Conservation (phyloP, 2,329 filamentous ascomycete species). For the Diaporthe capsici region DNA sequence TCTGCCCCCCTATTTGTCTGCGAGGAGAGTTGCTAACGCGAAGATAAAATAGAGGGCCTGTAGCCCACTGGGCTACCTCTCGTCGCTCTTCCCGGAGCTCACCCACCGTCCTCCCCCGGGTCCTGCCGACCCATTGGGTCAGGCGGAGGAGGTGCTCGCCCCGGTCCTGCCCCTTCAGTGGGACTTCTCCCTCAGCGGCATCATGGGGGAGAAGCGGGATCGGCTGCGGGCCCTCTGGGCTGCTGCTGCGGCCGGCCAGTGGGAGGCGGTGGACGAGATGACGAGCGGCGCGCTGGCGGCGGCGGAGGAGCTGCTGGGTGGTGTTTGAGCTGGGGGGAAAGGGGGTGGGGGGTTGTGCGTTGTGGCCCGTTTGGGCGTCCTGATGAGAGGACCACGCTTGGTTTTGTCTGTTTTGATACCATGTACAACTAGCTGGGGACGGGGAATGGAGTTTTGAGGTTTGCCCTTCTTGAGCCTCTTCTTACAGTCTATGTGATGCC, state of each 20-base stretch:
- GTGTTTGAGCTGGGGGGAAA: background rate
- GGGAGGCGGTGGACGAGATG: slow-evolving; percentile 24
- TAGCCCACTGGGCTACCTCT: slow-evolving; percentile 23
- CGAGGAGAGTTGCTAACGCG: background rate
- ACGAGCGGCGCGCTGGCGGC: background rate
- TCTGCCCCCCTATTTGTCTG: background rate
- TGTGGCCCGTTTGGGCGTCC: background rate
- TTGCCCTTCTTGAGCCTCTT: background rate
- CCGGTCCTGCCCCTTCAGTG: slow-evolving; percentile 1
- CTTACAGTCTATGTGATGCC: background rate
- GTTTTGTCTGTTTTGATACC: slow-evolving; percentile 6
- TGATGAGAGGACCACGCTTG: background rate
- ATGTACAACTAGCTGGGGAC: background rate
- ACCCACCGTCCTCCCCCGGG: background rate
- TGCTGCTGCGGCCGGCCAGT: slow-evolving; percentile 16
- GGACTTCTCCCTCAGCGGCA: slow-evolving; percentile 17
- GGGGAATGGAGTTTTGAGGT: slow-evolving; percentile 1
- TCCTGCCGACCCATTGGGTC: background rate
- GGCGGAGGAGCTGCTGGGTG: slow-evolving; percentile 6
- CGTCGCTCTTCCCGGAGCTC: slow-evolving; percentile 33
- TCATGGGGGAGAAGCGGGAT: slow-evolving; percentile 24
- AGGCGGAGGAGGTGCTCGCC: background rate
- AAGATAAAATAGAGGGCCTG: slow-evolving; percentile 22
- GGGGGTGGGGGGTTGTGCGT: background rate
- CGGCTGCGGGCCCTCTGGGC: slow-evolving; percentile 20